Evolutionary conservation across 208 protist genomes (phyloP), one percentile per base, ranked within the genome.

Genomic region (Angomonas desouzai): DNA sequence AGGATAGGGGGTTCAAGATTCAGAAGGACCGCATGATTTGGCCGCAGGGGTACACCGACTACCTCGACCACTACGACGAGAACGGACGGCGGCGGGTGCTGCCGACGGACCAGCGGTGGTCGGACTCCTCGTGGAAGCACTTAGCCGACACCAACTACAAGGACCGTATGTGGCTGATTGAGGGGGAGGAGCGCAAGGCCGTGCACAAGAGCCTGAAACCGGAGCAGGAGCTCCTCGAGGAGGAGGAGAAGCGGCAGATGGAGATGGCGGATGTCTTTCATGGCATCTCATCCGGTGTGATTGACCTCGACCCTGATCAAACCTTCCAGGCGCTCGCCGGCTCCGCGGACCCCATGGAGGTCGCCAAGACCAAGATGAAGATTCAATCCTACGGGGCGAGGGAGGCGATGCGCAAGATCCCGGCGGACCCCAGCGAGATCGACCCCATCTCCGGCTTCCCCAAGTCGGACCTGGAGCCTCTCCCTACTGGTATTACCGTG

Each of bases 11-110:
- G 20, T 96, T 92, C 76, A 92, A 93, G 64, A 75, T 89, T 55
- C 83, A 96, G 64, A 87, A 88, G 63, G 89, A 96, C 68, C 83
- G 89, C 55, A 88, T 96, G 84, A 92, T 96, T 47, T 96, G 89
- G 85, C 89, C 89, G 38, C 89, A 96, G 48, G 86, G 89, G 25
- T 96, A 90, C 75, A 96, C 89, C 4, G 89, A 96, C 69, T 93
- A 96, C 74, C 77, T 96, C 29, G 89, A 96, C 55, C 83, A 93
- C 70, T 96, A 96, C 73, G 89, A 96, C 63, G 84, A 85, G 58
- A 69, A 92, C 53, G 86, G 89, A 30, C 81, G 86, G 30, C 81
- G 87, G 11, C 83, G 89, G 34, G 85, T 92, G 48, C 69, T 96
- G 62, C 89, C 89, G 0, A 86, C 78, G 0, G 89, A 90, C 62